These are phyloP conservation scores for Teratosphaeria epicoccoides DNA, from an alignment of 2,329 filamentous ascomycete genomes.

Conservation along the genomic window DNA sequence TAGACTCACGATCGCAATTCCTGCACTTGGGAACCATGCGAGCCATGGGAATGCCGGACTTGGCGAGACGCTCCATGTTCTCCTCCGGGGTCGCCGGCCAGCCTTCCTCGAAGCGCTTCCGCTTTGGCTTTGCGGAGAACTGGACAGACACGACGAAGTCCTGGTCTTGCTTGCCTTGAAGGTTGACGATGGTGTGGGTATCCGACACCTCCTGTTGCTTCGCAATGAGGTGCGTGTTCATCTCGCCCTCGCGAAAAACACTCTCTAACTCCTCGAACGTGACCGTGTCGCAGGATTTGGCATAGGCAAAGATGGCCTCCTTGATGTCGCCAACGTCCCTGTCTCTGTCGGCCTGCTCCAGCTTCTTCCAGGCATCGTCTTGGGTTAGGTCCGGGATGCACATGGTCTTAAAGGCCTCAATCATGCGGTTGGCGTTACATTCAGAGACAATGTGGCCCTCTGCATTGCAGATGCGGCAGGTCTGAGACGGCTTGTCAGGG, in stretches of 20 bases:
- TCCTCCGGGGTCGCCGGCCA: slow-evolving; percentile 42
- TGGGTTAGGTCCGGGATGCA: slow-evolving; percentile 22
- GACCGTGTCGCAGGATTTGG: slow-evolving; percentile 48
- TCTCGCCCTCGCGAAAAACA: slow-evolving; percentile 44
- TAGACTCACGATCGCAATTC: slow-evolving; percentile 38
- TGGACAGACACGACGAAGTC: slow-evolving; percentile 42
- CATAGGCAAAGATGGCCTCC: slow-evolving; percentile 41
- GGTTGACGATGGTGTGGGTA: slow-evolving; percentile 59
- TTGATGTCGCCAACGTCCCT: slow-evolving; percentile 55
- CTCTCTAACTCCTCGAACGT: slow-evolving; percentile 53
- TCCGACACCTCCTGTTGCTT: slow-evolving; percentile 43
- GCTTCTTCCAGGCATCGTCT: slow-evolving; percentile 49
- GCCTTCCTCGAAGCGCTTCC: slow-evolving; percentile 34
- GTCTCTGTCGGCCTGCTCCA: slow-evolving; percentile 43
- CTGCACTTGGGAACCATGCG: slow-evolving; percentile 40
- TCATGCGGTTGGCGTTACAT: slow-evolving; percentile 50
- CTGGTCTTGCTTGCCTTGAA: slow-evolving; percentile 52
- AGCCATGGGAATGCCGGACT: slow-evolving; percentile 43
- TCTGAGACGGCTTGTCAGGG: slow-evolving; percentile 44
- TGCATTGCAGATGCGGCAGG: slow-evolving; percentile 52
- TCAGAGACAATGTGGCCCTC: slow-evolving; percentile 40
- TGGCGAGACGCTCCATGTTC: slow-evolving; percentile 40
- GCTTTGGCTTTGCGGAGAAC: slow-evolving; percentile 36
- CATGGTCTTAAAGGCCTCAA: slow-evolving; percentile 43
- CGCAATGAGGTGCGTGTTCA: slow-evolving; percentile 53